Evolutionary conservation across 495 filamentous ascomycete genomes (phyloP).

Genomic region (Aspergillus asperescens): DNA sequence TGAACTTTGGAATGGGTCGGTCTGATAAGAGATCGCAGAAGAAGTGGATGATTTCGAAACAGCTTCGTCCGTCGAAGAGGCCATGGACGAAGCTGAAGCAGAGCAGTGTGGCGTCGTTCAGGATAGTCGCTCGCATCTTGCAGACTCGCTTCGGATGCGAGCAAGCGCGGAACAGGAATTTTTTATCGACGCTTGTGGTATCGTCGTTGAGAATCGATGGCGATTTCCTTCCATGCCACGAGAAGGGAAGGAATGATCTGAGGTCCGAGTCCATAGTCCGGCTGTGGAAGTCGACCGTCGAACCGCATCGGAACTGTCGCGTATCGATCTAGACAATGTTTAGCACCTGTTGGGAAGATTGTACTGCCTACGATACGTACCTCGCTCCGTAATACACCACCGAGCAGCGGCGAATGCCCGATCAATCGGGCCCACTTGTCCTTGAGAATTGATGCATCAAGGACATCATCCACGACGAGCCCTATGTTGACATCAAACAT

Average conservation of each 20-base stretch:
- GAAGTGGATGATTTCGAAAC: not conserved
- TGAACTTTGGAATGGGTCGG: not conserved
- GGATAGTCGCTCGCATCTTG: not conserved
- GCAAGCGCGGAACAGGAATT: not conserved
- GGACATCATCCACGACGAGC: not conserved
- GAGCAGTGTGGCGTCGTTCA: slow-evolving; percentile 5
- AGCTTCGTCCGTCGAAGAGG: not conserved
- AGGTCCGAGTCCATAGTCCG: not conserved
- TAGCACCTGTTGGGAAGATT: not conserved
- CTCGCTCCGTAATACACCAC: not conserved
- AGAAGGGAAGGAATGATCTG: not conserved
- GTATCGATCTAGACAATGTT: not conserved
- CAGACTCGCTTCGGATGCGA: not conserved
- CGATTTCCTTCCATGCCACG: not conserved
- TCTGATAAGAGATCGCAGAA: slow-evolving; percentile 3
- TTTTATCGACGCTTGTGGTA: not conserved
- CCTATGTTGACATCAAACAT: not conserved
- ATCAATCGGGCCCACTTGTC: not conserved
- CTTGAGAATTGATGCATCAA: not conserved
- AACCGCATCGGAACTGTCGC: not conserved
- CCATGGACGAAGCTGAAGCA: slow-evolving; percentile 6
- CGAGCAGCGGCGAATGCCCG: not conserved
- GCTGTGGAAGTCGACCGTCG: not conserved
- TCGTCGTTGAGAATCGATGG: not conserved
- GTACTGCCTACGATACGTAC: not conserved